Evolutionary conservation across 352 stramenopile species (phyloP).

Genomic region (Blastocystis hominis): DNA sequence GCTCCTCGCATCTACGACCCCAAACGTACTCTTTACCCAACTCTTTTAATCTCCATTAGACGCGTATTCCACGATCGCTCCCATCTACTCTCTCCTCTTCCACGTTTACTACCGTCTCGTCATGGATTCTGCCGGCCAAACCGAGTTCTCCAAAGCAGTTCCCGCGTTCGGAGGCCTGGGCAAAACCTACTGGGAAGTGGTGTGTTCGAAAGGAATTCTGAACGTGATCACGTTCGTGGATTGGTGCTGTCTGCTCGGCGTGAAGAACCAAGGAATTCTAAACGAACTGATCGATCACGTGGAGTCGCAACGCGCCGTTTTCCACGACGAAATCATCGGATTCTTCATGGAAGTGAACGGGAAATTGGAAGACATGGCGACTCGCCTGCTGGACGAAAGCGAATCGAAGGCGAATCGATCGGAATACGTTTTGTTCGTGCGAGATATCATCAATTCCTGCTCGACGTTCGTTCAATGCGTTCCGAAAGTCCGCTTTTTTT

Average conservation of each 20-base stretch:
- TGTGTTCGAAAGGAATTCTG: not conserved
- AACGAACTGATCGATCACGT: not conserved
- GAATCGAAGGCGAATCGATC: not conserved
- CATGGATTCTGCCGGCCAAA: not conserved
- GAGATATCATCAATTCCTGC: not conserved
- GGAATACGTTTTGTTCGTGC: slow-evolving; percentile 12
- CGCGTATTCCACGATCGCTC: not conserved
- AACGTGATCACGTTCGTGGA: not conserved
- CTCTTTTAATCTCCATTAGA: not conserved
- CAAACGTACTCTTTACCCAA: not conserved
- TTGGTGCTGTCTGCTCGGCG: not conserved
- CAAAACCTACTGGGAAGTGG: not conserved
- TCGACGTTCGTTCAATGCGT: not conserved
- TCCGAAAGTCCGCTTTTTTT: not conserved
- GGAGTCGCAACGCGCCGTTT: not conserved
- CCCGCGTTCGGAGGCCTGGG: slow-evolving; percentile 31
- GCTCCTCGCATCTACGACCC: slow-evolving; percentile 25
- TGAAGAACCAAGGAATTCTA: not conserved
- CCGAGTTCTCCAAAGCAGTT: slow-evolving; percentile 27
- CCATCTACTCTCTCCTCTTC: slow-evolving; percentile 12
- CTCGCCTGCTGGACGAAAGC: not conserved
- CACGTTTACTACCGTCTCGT: slow-evolving; percentile 36
- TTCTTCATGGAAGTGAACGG: not conserved
- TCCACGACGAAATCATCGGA: slow-evolving; percentile 48
- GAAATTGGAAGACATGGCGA: slow-evolving; percentile 39